Base-by-base conservation (phyloP, 2,329 filamentous ascomycete species). In the Alternaria hordeiaustralica region DNA sequence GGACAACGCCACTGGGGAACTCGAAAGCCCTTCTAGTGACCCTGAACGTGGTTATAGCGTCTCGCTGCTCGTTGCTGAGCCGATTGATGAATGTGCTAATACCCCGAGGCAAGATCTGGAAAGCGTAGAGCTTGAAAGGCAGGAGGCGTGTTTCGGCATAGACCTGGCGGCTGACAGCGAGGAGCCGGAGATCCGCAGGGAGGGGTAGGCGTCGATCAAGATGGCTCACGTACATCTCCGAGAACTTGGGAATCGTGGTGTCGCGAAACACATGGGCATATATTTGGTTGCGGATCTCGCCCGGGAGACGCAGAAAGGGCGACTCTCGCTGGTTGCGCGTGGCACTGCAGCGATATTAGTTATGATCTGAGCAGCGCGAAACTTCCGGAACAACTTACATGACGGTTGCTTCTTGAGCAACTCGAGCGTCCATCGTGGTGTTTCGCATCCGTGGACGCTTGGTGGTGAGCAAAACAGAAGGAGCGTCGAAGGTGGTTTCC, bases 311-410 rank as follows among this genome's bases (percentile, higher is more conserved):
- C 36, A 41, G 36, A 41, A 41, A 41, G 36, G 36, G 8, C 36
- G n/a, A 41, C 44, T 46, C 20, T 46, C 44, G 44, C 44, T 46
- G 44, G 44, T 46, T 46, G 18, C 20, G 20, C 12, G 21, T 15
- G 44, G 44, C 7, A 5, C 46, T 28, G 4, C 23, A 15, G 23
- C 23, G 46, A 28, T 26, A 49, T 49, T 26, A 49, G 25, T 10
- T 11, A 49, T 18, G 6, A 26, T 15, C 3, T n/a, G 23, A 1
- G 23, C 13, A 28, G 25, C 10, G 46, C 26, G 25, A 49, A 23
- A 49, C 5, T n/a, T 28, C 23, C 15, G 46, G 12, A 15, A 26
- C 13, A 6, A 49, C 46, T 28, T 18, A n/a, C 25, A 49, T 28
- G 5, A 49, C 5, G 4, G 25, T 25, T 26, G 10, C 15, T 18